A percentile compares a stretch with the other conserved stretches of the same genome.
Conservation (phyloP, 2,329 filamentous ascomycete species). For the Microdochium nivale region DNA sequence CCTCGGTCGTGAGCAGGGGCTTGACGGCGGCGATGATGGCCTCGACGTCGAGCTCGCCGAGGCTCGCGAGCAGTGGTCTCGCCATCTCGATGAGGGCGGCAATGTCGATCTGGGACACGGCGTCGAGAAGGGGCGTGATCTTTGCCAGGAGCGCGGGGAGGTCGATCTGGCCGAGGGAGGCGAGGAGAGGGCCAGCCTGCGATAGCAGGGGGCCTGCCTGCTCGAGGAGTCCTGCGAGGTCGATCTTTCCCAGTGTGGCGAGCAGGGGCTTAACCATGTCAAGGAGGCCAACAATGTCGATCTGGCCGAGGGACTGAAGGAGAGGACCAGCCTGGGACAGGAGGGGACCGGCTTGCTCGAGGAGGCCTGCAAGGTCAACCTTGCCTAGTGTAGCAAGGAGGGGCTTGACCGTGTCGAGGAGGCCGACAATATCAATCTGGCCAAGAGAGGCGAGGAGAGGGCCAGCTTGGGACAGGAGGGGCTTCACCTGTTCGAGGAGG, state of each 20-base stretch:
- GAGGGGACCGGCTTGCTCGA: conserved; percentile 14
- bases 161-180: conserved; percentile 16
- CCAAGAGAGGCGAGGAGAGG: not conserved
- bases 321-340: conserved; percentile 13
- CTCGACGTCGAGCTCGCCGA: conserved; percentile 29
- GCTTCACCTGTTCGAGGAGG: conserved; percentile 17
- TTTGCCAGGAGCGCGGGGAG: conserved; percentile 25
- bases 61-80: conserved; percentile 24
- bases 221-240: conserved; percentile 22
- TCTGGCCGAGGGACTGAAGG: not conserved
- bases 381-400: conserved; percentile 18
- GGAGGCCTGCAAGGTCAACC: conserved; percentile 21
- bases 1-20: conserved; percentile 30
- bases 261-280: conserved; percentile 25
- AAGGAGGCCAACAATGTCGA: conserved; percentile 28
- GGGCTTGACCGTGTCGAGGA: conserved; percentile 25
- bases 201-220: conserved; percentile 11
- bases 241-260: conserved; percentile 16
- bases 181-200: conserved; percentile 10
- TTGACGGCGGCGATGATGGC: conserved; percentile 24
- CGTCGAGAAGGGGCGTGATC: conserved; percentile 24
- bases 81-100: conserved; percentile 22
- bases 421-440: conserved; percentile 24
- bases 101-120: conserved; percentile 24
- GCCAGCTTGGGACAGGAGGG: conserved; percentile 13